phyloP scores from a whole-genome alignment of 140 eudicot species.

The Cichorium intybus region DNA sequence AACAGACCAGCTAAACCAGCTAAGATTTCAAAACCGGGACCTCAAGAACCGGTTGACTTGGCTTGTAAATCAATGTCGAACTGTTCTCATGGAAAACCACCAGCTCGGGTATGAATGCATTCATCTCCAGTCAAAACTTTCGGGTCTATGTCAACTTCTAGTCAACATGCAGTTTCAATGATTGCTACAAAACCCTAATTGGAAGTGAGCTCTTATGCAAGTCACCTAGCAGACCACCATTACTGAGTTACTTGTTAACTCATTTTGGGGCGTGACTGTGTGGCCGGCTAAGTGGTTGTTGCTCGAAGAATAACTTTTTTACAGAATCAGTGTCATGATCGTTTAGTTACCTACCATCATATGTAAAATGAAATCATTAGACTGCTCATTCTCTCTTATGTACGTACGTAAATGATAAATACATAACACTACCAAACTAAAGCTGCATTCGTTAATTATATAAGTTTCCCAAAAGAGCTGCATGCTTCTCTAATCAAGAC shows the following conservation, averaged over 20 bases:
- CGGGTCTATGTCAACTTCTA: slow-evolving; percentile 28
- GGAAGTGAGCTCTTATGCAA: neutral
- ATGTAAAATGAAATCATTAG: no score
- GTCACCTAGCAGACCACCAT: neutral
- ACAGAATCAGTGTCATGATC: no score
- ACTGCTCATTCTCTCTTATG: no score
- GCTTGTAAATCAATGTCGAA: slow-evolving; percentile 9
- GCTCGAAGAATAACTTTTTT: neutral
- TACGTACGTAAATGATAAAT: neutral
- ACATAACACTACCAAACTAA: neutral
- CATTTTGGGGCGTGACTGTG: neutral
- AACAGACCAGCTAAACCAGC: slow-evolving; percentile 30
- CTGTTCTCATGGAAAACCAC: slow-evolving; percentile 28
- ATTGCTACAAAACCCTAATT: no score
- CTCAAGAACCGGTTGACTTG: slow-evolving; percentile 33
- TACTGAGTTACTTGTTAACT: neutral
- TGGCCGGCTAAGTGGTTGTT: no score
- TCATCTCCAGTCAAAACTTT: slow-evolving; percentile 28
- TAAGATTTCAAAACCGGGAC: slow-evolving; percentile 41
- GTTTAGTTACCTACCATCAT: neutral
- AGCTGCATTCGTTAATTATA: neutral
- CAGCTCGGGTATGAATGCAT: slow-evolving; percentile 32
- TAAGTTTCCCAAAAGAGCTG: neutral
- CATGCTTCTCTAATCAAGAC: neutral
- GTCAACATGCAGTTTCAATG: slow-evolving; percentile 9